Percentiles rank a stretch among this genome's conserved stretches.
Conservation (phyloP, 345 rosid genomes). For the Combretum micranthum region DNA sequence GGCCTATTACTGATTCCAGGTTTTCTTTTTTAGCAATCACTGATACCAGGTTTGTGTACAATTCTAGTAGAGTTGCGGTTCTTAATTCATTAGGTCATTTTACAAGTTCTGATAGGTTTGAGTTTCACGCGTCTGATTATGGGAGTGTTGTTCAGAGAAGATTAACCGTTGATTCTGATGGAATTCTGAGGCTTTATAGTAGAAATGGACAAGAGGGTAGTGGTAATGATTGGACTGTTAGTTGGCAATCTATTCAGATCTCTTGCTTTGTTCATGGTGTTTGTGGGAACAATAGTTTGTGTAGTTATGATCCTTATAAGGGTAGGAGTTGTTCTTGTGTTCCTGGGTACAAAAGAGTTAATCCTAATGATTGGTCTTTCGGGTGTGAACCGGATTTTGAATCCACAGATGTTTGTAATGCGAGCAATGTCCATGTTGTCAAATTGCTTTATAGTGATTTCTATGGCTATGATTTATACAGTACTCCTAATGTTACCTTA, state of each 20-base stretch:
- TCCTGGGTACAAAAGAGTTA: slow-evolving; percentile 16
- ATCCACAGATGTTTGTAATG: neutral
- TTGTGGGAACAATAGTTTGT: slow-evolving; percentile 30
- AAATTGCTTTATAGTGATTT: too few relatives aligned
- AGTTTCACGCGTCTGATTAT: slow-evolving; percentile 18
- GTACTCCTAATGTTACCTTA: neutral
- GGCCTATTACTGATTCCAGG: too few relatives aligned
- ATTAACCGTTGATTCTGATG: too few relatives aligned
- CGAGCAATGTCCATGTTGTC: too few relatives aligned
- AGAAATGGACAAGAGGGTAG: slow-evolving; percentile 1
- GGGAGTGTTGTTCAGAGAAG: slow-evolving; percentile 17
- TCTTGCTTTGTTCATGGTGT: slow-evolving; percentile 23
- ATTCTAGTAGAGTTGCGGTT: too few relatives aligned
- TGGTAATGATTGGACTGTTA: slow-evolving; percentile 15
- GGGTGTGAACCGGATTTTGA: slow-evolving; percentile 25
- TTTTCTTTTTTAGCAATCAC: too few relatives aligned
- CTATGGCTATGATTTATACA: too few relatives aligned
- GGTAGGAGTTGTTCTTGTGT: slow-evolving; percentile 32
- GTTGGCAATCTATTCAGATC: slow-evolving; percentile 14
- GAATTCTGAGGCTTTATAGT: slow-evolving; percentile 29
- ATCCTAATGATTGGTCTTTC: slow-evolving; percentile 20
- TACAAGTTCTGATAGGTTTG: slow-evolving; percentile 12
- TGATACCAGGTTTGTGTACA: slow-evolving; percentile 9
- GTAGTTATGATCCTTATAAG: neutral
- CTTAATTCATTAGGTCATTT: slow-evolving; percentile 22